Conservation (phyloP, 2,329 filamentous ascomycete genomes). For the Claviceps quebecensis region DNA sequence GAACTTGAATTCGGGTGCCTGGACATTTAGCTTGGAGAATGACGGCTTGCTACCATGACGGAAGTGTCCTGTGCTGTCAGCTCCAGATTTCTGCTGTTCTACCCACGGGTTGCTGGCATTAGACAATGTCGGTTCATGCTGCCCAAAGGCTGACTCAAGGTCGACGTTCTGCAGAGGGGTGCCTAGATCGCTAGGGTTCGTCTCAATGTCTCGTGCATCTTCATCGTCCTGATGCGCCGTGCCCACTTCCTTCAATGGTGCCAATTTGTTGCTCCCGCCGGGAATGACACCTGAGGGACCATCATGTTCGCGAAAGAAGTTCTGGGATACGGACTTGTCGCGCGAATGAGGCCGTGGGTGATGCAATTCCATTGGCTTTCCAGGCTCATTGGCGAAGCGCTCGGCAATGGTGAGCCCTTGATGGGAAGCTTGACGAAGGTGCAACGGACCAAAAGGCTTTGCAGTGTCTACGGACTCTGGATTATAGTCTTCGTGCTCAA, state of each 20-base stretch:
- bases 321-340: slow-evolving; percentile 56
- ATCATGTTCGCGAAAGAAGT: slow-evolving; percentile 45
- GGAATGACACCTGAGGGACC: slow-evolving; percentile 27
- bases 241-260: slow-evolving; percentile 25
- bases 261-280: slow-evolving; percentile 25
- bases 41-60: slow-evolving; percentile 56
- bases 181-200: slow-evolving; percentile 58
- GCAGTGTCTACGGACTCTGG: slow-evolving; percentile 30
- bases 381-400: slow-evolving; percentile 38
- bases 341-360: slow-evolving; percentile 63
- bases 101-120: slow-evolving; percentile 50
- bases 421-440: slow-evolving; percentile 33
- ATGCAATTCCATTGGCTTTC: slow-evolving; percentile 46
- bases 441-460: slow-evolving; percentile 16
- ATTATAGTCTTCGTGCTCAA: slow-evolving; percentile 67
- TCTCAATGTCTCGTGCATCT: slow-evolving; percentile 54
- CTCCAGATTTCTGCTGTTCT: slow-evolving; percentile 31
- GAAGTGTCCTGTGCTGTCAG: slow-evolving; percentile 24
- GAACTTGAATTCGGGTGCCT: slow-evolving; percentile 81
- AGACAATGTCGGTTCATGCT: slow-evolving; percentile 42
- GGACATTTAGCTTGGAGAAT: slow-evolving; percentile 71
- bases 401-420: slow-evolving; percentile 34
- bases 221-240: slow-evolving; percentile 26
- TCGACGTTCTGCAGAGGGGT: slow-evolving; percentile 44
- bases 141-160: slow-evolving; percentile 27